Conservation (phyloP, 2,329 filamentous ascomycete species). For the Neofusicoccum kwambonambiense region DNA sequence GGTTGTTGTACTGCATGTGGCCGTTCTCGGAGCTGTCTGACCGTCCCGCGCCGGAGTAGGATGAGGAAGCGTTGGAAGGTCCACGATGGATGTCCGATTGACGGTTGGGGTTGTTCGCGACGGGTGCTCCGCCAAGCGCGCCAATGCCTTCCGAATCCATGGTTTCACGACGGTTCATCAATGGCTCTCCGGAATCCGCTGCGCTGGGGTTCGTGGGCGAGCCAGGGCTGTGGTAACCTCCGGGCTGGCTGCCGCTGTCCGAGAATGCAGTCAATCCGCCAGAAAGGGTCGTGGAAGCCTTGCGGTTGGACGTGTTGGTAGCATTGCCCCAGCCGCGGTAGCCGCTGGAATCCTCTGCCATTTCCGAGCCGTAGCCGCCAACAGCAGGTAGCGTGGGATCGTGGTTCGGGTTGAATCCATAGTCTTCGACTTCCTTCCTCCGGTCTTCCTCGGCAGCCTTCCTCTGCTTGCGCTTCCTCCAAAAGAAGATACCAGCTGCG, state of each 20-base stretch:
- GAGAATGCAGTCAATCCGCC: constrained; percentile 68
- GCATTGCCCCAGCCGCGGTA: constrained; percentile 95
- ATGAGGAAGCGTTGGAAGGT: constrained; percentile 92
- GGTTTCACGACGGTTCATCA: constrained; percentile 51
- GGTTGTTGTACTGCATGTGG: constrained; percentile 46
- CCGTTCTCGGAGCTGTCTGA: constrained; percentile 64
- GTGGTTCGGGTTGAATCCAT: constrained; percentile 95
- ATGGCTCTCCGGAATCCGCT: constrained; percentile 65
- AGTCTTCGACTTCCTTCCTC: constrained; percentile 95
- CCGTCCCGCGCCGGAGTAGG: constrained; percentile 78
- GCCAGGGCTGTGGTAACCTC: constrained; percentile 50
- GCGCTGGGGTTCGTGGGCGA: constrained; percentile 68
- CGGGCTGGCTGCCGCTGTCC: constrained; percentile 62
- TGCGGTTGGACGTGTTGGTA: constrained; percentile 66
- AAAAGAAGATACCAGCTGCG: constrained; percentile 74
- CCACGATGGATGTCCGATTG: constrained; percentile 73
- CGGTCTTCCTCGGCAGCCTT: constrained; percentile 84
- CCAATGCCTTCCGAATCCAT: constrained; percentile 78
- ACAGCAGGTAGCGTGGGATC: constrained; percentile 74
- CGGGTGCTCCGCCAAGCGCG: constrained; percentile 68
- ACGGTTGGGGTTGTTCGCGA: constrained; percentile 59
- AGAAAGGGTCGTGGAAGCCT: constrained; percentile 86
- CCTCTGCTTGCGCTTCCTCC: constrained; percentile 82
- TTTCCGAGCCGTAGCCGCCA: constrained; percentile 62
- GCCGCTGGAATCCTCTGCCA: constrained; percentile 72